phyloP scores from a whole-genome alignment of 768 basidiomycete genomes.

The Serendipita sp. region DNA sequence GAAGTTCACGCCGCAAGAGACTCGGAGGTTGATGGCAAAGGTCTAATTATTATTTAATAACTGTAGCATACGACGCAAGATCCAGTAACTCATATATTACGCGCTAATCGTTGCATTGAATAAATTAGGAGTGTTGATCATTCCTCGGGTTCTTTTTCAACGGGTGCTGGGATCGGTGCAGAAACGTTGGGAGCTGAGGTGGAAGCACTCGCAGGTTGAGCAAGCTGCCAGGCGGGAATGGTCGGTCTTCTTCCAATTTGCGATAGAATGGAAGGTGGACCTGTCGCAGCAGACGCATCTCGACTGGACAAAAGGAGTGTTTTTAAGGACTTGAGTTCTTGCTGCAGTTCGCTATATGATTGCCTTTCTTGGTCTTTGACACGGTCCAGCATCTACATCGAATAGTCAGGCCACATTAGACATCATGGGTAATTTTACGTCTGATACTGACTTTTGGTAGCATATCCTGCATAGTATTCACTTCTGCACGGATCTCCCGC shows the following conservation, averaged over 20 bases:
- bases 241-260: conserved; percentile 33
- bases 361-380: conserved; percentile 73
- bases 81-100: too few relatives aligned
- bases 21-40: conserved; percentile 75
- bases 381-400: conserved; percentile 81
- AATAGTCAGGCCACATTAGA: conserved; percentile 7
- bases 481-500: conserved; percentile 80
- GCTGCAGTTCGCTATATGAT: conserved; percentile 74
- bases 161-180: neutral
- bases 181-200: neutral
- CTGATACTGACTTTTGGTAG: conserved; percentile 63
- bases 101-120: too few relatives aligned
- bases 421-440: conserved; percentile 4
- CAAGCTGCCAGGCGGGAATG: conserved; percentile 88
- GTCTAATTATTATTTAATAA: conserved; percentile 27
- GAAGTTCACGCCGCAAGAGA: conserved; percentile 90
- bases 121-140: too few relatives aligned
- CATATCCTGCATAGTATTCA: conserved; percentile 81
- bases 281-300: conserved; percentile 28
- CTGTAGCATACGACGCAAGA: neutral
- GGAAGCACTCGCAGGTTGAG: conserved; percentile 15
- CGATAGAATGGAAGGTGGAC: conserved; percentile 39
- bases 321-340: conserved; percentile 89
- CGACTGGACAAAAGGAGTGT: conserved; percentile 51
- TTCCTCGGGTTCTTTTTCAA: neutral